Percentiles rank a stretch among this genome's conserved stretches.
phyloP scores from a whole-genome alignment of 2,329 filamentous ascomycete species.

The Fusarium sp. region DNA sequence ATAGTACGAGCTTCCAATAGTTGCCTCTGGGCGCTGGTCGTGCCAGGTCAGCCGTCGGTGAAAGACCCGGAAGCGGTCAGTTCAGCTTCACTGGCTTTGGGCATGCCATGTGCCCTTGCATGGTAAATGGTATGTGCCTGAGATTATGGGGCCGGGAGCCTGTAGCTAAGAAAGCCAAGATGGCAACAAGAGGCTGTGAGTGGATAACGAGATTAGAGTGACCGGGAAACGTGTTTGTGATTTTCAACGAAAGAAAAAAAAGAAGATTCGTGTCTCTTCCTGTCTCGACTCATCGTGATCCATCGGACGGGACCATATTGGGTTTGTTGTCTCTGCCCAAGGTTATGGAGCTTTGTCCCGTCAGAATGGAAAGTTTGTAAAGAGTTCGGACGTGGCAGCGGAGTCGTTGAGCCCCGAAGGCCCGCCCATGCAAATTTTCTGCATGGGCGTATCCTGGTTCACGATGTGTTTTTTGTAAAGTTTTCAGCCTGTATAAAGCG shows the following conservation, averaged over 20 bases:
- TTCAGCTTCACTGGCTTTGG: slow-evolving; percentile 25
- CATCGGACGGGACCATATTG: slow-evolving; percentile 25
- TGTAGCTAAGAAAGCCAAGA: slow-evolving; percentile 32
- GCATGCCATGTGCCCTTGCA: slow-evolving; percentile 45
- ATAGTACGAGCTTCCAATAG: slow-evolving; percentile 11
- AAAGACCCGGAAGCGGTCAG: slow-evolving; percentile 42
- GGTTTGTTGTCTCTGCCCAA: slow-evolving; percentile 28
- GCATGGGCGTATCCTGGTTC: slow-evolving; percentile 43
- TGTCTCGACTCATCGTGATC: slow-evolving; percentile 28
- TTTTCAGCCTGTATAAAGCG: slow-evolving; percentile 26
- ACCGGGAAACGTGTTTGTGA: slow-evolving; percentile 31
- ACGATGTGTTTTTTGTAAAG: slow-evolving; percentile 10
- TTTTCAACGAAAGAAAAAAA: slow-evolving; percentile 16
- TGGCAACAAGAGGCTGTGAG: slow-evolving; percentile 21
- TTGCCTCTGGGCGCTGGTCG: slow-evolving; percentile 12
- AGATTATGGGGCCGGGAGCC: slow-evolving; percentile 24
- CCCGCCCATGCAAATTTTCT: slow-evolving; percentile 25
- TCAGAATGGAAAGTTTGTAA: slow-evolving; percentile 18
- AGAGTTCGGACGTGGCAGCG: slow-evolving; percentile 24
- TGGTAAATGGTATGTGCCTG: slow-evolving; percentile 42
- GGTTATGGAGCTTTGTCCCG: slow-evolving; percentile 5
- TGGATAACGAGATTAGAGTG: slow-evolving; percentile 24
- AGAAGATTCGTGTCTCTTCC: slow-evolving; percentile 23
- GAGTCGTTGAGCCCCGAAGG: slow-evolving; percentile 24
- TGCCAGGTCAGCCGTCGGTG: slow-evolving; percentile 36